A percentile compares a stretch with the other conserved stretches of the same genome.
Evolutionary conservation across 306 rosid species (phyloP).

Genomic region (Quercus bicolor): DNA sequence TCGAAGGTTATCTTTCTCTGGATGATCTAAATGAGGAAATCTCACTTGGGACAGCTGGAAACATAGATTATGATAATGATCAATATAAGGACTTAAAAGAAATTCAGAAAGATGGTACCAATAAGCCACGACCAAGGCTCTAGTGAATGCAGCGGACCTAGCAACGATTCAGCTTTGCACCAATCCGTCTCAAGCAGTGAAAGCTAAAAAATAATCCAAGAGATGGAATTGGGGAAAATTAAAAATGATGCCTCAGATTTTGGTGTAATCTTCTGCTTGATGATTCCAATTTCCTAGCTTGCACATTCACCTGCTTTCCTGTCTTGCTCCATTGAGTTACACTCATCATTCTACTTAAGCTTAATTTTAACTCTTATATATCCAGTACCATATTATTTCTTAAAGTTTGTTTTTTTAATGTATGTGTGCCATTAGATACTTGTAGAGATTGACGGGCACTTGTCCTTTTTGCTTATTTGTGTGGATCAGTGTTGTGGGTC

Average conservation of each 20-base stretch:
- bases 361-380: too few relatives aligned
- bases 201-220: conserved; percentile 37
- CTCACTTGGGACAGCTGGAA: conserved; percentile 32
- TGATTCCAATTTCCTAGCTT: conserved; percentile 8
- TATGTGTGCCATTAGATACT: too few relatives aligned
- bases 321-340: neutral
- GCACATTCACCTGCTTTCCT: neutral
- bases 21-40: conserved; percentile 29
- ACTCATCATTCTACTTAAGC: too few relatives aligned
- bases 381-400: too few relatives aligned
- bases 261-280: conserved; percentile 16
- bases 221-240: conserved; percentile 24
- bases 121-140: conserved; percentile 28
- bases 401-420: too few relatives aligned
- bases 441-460: too few relatives aligned
- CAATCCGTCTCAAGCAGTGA: conserved; percentile 41
- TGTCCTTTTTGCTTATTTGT: too few relatives aligned
- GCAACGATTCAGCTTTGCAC: conserved; percentile 39
- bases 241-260: conserved; percentile 9
- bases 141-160: conserved; percentile 36
- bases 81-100: conserved; percentile 51
- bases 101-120: conserved; percentile 32
- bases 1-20: conserved; percentile 33
- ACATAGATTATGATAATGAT: conserved; percentile 23
- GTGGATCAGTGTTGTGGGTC: too few relatives aligned